These are phyloP conservation scores for Helicocarpus griseus DNA, from an alignment of 2,329 filamentous ascomycete species.

Conservation along the genomic window DNA sequence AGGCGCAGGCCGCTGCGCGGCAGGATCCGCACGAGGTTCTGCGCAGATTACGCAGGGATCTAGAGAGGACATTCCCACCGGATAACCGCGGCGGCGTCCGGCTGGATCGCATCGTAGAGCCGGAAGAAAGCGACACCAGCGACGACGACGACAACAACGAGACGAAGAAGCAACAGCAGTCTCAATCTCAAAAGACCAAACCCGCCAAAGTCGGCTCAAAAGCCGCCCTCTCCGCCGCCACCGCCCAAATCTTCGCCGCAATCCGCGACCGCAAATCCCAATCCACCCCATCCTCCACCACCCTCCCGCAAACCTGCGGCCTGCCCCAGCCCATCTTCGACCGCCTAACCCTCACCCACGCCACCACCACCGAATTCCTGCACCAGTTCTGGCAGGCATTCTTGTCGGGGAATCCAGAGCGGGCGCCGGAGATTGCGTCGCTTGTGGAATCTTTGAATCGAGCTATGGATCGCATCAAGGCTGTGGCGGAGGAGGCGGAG, in stretches of 20 bases:
- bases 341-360: slow-evolving; percentile 65
- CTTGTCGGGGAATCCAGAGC: slow-evolving; percentile 73
- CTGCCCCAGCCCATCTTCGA: slow-evolving; percentile 47
- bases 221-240: slow-evolving; percentile 47
- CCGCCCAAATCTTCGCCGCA: slow-evolving; percentile 49
- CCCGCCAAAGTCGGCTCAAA: slow-evolving; percentile 56
- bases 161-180: slow-evolving; percentile 48
- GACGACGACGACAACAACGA: slow-evolving; percentile 52
- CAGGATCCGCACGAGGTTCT: slow-evolving; percentile 64
- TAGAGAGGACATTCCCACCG: slow-evolving; percentile 40
- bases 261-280: slow-evolving; percentile 49
- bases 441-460: slow-evolving; percentile 72
- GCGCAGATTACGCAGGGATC: slow-evolving; percentile 51
- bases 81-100: slow-evolving; percentile 57
- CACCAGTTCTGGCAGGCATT: slow-evolving; percentile 95
- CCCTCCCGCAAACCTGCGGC: slow-evolving; percentile 33
- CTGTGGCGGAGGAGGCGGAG: slow-evolving; percentile 73
- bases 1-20: slow-evolving; percentile 52
- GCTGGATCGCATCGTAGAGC: slow-evolving; percentile 52
- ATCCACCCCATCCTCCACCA: slow-evolving; percentile 28
- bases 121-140: slow-evolving; percentile 49
- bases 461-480: slow-evolving; percentile 67
- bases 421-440: slow-evolving; percentile 69
- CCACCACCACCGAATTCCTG: slow-evolving; percentile 90
- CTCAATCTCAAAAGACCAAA: slow-evolving; percentile 27